phyloP scores from a whole-genome alignment of 192 early-diverging fungal species.

The Umbelopsis sp. region DNA sequence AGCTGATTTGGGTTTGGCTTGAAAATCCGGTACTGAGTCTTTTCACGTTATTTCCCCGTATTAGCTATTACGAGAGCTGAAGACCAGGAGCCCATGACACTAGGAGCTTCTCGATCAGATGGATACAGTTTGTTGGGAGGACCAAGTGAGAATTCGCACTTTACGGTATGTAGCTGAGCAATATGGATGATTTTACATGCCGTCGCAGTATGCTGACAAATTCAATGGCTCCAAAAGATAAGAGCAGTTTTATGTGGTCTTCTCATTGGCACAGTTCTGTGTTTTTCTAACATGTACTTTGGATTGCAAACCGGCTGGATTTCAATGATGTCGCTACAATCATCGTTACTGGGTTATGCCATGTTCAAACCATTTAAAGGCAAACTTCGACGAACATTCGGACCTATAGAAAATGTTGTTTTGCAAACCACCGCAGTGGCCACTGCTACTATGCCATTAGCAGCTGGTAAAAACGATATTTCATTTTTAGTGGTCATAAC shows the following conservation, averaged over 20 bases:
- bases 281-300: constrained; percentile 90
- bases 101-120: not conserved
- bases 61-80: not conserved
- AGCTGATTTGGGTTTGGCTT: no score
- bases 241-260: constrained; percentile 62
- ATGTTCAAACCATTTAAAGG: constrained; percentile 66
- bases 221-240: constrained; percentile 29
- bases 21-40: not conserved
- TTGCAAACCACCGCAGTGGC: constrained; percentile 83
- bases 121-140: not conserved
- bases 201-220: constrained; percentile 5
- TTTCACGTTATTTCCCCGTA: not conserved
- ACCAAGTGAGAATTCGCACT: constrained; percentile 9
- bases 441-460: constrained; percentile 83
- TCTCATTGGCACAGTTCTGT: constrained; percentile 66
- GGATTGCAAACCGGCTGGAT: constrained; percentile 85
- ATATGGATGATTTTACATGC: not conserved
- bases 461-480: constrained; percentile 41
- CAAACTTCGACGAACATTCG: constrained; percentile 52
- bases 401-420: constrained; percentile 85
- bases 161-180: constrained; percentile 15
- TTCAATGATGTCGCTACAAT: constrained; percentile 77
- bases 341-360: constrained; percentile 75
- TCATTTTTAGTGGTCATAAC: no score
- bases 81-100: not conserved